phyloP scores from a whole-genome alignment of 78 protist genomes.

The Monosiga brevicollis region DNA sequence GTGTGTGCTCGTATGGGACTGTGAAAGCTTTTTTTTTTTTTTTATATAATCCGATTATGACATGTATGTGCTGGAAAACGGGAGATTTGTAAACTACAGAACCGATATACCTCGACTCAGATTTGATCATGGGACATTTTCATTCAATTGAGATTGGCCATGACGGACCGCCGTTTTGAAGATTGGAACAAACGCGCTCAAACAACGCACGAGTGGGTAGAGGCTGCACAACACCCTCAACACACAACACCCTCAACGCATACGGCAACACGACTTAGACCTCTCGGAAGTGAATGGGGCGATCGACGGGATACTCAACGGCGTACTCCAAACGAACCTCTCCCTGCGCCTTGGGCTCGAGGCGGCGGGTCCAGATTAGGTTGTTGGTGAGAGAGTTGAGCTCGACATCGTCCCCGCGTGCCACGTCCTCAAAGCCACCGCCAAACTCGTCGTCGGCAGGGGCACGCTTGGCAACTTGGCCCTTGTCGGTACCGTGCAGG shows the following conservation, averaged over 20 bases:
- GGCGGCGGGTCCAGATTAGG: background rate
- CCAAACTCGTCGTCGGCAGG: background rate
- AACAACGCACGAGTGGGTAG: no score
- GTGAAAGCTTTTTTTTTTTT: no score
- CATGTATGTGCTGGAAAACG: no score
- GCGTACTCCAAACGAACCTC: background rate
- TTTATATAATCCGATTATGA: no score
- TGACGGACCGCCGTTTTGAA: no score
- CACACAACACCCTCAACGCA: background rate
- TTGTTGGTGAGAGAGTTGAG: background rate
- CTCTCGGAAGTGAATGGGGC: background rate
- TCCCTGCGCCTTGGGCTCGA: background rate
- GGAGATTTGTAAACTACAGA: no score
- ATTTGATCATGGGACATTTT: no score
- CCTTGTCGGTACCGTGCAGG: background rate
- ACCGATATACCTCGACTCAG: no score
- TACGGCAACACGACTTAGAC: background rate
- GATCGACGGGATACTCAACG: background rate
- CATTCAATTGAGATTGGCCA: no score
- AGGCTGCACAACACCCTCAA: no score
- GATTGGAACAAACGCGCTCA: no score
- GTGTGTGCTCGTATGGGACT: no score
- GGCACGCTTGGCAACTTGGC: background rate
- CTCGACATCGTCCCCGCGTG: background rate
- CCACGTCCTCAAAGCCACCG: background rate